A percentile compares a stretch with the other conserved stretches of the same genome.
phyloP scores from a whole-genome alignment of 306 rosid species.

The Dalbergia cultrata region DNA sequence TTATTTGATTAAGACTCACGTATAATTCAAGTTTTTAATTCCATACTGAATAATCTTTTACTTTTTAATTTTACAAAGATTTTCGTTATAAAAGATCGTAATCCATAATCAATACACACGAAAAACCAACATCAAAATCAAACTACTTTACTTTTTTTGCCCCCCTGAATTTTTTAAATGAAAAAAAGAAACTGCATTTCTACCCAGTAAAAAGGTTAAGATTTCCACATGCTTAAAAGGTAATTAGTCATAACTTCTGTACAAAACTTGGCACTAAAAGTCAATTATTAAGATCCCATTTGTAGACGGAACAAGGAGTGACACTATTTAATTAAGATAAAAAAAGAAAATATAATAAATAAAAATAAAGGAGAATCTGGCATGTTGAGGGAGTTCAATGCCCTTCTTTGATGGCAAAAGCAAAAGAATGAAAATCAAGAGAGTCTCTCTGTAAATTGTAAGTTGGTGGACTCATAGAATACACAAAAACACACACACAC shows the following conservation, averaged over 20 bases:
- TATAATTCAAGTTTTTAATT: too few species aligned
- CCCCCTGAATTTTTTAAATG: neutral
- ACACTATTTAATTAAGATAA: neutral
- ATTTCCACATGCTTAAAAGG: conserved; percentile 15
- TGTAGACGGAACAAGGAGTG: neutral
- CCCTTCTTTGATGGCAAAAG: conserved; percentile 8
- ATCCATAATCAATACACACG: neutral
- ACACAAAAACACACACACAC: neutral
- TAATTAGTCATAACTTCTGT: neutral
- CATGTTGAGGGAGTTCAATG: neutral
- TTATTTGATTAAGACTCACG: too few species aligned
- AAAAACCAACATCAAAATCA: too few species aligned
- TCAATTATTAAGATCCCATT: conserved; percentile 1
- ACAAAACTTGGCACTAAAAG: neutral
- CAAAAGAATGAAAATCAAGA: neutral
- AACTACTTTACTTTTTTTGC: too few species aligned
- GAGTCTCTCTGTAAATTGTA: neutral
- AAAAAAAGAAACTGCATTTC: neutral
- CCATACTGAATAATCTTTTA: too few species aligned
- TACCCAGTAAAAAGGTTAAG: neutral
- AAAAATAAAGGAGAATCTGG: neutral
- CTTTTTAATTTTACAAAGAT: too few species aligned
- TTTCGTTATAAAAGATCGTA: too few species aligned
- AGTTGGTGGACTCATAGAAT: neutral
- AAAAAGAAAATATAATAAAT: neutral